Evolutionary conservation across 2,329 filamentous ascomycete genomes (phyloP).

Genomic region (Aulographum hederae): DNA sequence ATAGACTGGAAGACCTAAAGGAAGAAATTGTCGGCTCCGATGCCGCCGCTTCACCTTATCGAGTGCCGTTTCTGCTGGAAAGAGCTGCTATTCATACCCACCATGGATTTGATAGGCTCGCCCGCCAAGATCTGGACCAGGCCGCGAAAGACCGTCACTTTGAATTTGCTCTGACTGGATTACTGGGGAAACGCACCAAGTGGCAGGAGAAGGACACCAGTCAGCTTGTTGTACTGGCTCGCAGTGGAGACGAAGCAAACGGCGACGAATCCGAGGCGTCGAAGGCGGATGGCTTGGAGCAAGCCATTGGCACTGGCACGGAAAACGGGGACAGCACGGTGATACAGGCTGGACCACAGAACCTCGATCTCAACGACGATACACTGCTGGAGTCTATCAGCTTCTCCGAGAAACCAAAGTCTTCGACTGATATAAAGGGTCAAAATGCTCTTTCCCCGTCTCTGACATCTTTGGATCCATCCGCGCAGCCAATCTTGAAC

Average conservation of each 20-base stretch:
- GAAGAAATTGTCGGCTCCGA: slow-evolving; percentile 7
- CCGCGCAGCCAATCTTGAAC: slow-evolving; percentile 63
- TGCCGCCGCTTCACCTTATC: slow-evolving; percentile 32
- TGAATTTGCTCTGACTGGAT: slow-evolving; percentile 66
- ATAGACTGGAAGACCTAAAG: slow-evolving; percentile 27
- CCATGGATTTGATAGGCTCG: slow-evolving; percentile 63
- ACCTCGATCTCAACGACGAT: slow-evolving; percentile 73
- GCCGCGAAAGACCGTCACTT: slow-evolving; percentile 54
- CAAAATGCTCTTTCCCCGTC: slow-evolving; percentile 37
- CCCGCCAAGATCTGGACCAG: slow-evolving; percentile 48
- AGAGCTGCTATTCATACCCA: slow-evolving; percentile 68
- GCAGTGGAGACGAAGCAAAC: slow-evolving; percentile 34
- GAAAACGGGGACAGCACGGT: slow-evolving; percentile 7
- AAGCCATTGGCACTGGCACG: slow-evolving; percentile 6
- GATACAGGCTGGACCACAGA: slow-evolving; percentile 35
- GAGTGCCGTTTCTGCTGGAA: slow-evolving; percentile 64
- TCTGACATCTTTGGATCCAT: slow-evolving; percentile 50
- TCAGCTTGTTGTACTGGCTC: slow-evolving; percentile 80
- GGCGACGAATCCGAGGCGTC: slow-evolving; percentile 4
- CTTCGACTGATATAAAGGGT: slow-evolving; percentile 22
- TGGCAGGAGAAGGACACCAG: slow-evolving; percentile 67
- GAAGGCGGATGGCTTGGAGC: slow-evolving; percentile 5
- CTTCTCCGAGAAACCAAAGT: slow-evolving; percentile 42
- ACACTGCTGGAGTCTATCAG: slow-evolving; percentile 77
- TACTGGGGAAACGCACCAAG: slow-evolving; percentile 68